phyloP scores from a whole-genome alignment of 2,329 filamentous ascomycete species.

The Penicillium sp. region DNA sequence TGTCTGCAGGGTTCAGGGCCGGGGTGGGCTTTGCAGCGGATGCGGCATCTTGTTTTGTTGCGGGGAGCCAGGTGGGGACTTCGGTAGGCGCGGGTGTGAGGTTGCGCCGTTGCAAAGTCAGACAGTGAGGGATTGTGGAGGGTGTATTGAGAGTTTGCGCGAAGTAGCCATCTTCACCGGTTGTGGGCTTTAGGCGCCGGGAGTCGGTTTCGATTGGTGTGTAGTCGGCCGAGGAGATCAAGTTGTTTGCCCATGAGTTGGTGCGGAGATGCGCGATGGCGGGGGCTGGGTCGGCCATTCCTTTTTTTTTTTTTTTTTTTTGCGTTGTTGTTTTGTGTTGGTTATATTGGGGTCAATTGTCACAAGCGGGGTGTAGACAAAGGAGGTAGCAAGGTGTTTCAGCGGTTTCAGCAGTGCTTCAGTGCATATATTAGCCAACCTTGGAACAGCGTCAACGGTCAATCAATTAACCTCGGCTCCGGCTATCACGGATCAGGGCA shows the following conservation, averaged over 20 bases:
- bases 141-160: constrained; percentile 40
- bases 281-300: constrained; percentile 19
- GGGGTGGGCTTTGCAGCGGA: constrained; percentile 23
- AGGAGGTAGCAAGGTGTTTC: not conserved
- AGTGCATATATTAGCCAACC: too few relatives aligned
- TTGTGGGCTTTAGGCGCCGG: constrained; percentile 39
- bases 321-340: not conserved
- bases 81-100: constrained; percentile 23
- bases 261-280: constrained; percentile 29
- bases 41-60: constrained; percentile 27
- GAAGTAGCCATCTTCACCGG: constrained; percentile 48
- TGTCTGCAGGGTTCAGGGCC: constrained; percentile 34
- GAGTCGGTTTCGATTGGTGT: constrained; percentile 42
- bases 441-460: not conserved
- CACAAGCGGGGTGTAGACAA: not conserved
- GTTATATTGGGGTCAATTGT: not conserved
- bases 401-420: too few relatives aligned
- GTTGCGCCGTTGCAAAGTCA: constrained; percentile 40
- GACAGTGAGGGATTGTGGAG: constrained; percentile 42
- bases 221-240: constrained; percentile 39
- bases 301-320: not conserved
- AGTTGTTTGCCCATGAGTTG: constrained; percentile 32
- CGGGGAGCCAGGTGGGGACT: constrained; percentile 28
- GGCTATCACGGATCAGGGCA: constrained; percentile 1
- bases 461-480: constrained; percentile 8